These are phyloP conservation scores for Dactylorhiza incarnata DNA, from an alignment of 106 monocot species.

Conservation along the genomic window DNA sequence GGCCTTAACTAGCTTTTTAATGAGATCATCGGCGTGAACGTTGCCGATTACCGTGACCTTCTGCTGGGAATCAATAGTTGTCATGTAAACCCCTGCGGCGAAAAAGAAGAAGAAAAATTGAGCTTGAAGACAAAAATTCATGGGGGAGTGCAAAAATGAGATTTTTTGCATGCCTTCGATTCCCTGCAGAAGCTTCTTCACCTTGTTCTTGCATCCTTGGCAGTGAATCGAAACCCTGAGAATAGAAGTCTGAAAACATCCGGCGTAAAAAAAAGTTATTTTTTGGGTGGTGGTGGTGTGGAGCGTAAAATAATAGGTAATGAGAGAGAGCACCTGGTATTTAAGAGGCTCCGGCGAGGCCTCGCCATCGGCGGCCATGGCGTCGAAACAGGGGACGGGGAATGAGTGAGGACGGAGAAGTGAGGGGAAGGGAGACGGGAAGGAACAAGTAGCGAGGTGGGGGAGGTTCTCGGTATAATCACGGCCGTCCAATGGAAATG, in stretches of 20 bases:
- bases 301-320: background rate
- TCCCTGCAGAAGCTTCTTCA: constrained; percentile 46
- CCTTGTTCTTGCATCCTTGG: constrained; percentile 57
- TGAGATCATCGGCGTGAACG: constrained; percentile 45
- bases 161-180: constrained; percentile 24
- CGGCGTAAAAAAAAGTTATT: background rate
- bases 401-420: background rate
- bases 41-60: constrained; percentile 80
- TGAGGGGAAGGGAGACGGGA: background rate
- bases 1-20: constrained; percentile 66
- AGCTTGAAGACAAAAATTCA: background rate
- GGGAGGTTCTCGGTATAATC: background rate
- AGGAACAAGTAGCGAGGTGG: background rate
- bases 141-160: background rate
- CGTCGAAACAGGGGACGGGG: background rate
- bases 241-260: constrained; percentile 37
- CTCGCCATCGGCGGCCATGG: constrained; percentile 21
- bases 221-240: constrained; percentile 58
- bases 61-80: constrained; percentile 49
- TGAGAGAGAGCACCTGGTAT: constrained; percentile 26
- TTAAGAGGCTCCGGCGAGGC: constrained; percentile 23
- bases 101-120: background rate
- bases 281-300: background rate
- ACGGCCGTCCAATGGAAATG: no score
- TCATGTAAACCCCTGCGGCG: constrained; percentile 67